Evolutionary conservation across 805 yeast species (phyloP), one percentile per base, ranked within the genome.

Genomic region (Yarrowia bubula): DNA sequence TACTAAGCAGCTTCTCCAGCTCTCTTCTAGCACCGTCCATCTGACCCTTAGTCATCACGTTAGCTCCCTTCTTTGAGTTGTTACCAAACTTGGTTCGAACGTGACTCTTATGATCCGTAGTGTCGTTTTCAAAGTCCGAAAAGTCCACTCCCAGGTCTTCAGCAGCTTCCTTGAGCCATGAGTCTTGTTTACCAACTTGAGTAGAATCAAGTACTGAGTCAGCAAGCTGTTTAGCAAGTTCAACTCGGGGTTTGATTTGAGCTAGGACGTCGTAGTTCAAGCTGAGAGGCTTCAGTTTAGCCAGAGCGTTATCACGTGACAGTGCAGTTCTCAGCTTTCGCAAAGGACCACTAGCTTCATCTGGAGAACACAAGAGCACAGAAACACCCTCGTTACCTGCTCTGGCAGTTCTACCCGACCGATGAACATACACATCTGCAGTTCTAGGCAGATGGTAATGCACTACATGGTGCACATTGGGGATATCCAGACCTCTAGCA

Each of bases 341-440:
- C 68, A 92, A 79, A 0, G 98, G 92, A 0, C 97, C 97, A 65
- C 91, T 82, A 0, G 96, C 91, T 73, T 95, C 99, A 67, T 89
- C 92, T 14, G 98, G 97, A 4, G 96, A 89, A 72, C 97, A 91
- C 64, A 95, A 79, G 84, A 92, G 86, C 58, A 95, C 87, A 1
- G 97, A 88, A n/a, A 95, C 97, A 80, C 99, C 99, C 73, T 90
- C 93, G 39, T 75, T 75, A 0, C 93, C 95, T 1, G 96, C 98
- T 80, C 99, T 88, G 0, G 96, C 98, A n/a, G 99, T 95, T 83
- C 99, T 86, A 67, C 99, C 99, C 1, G 97, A 90, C 75, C 99
- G 83, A 76, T 95, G 99, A 70, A 95, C 87, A 73, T 95, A 95
- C 60, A 91, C 86, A 73, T 95, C 99, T 0, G 98, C 98, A 14